Evolutionary conservation across 352 stramenopile genomes (phyloP).

Genomic region (Elongisporangium anandrum): DNA sequence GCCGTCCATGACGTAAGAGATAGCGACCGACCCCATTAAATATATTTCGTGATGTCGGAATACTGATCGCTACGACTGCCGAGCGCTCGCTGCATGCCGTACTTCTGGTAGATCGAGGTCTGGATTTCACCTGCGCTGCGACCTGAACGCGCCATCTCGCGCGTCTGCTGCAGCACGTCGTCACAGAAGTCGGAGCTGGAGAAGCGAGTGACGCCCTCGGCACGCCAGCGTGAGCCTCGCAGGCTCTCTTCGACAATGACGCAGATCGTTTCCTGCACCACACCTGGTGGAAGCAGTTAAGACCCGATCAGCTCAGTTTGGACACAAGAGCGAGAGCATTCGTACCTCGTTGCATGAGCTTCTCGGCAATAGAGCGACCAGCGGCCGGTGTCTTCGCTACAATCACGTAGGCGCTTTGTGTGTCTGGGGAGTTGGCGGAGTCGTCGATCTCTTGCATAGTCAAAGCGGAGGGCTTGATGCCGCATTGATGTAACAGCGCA

Average conservation of each 20-base stretch:
- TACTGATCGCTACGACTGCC: constrained; percentile 25
- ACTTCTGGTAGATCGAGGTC: constrained; percentile 25
- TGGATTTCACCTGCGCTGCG: constrained; percentile 26
- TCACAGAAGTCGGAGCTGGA: constrained; percentile 44
- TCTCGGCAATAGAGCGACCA: constrained; percentile 4
- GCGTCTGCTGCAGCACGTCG: constrained; percentile 43
- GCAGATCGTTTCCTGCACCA: constrained; percentile 16
- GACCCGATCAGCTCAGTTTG: background rate
- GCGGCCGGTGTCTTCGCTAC: constrained; percentile 11
- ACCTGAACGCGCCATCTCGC: constrained; percentile 33
- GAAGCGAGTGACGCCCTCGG: background rate
- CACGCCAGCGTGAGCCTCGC: background rate
- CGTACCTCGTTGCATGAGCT: constrained; percentile 25
- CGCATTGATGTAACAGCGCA: constrained; percentile 26
- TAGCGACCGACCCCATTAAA: constrained; percentile 18
- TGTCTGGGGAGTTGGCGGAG: background rate
- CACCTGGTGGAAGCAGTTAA: background rate
- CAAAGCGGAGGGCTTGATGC: constrained; percentile 20
- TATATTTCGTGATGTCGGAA: constrained; percentile 47
- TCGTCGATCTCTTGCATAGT: background rate
- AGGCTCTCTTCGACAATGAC: constrained; percentile 43
- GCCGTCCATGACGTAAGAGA: constrained; percentile 53
- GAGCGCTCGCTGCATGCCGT: constrained; percentile 43
- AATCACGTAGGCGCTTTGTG: constrained; percentile 12
- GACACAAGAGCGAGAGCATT: background rate